Evolutionary conservation across 192 early-diverging fungal species (phyloP).

Genomic region (Coemansia sp.): DNA sequence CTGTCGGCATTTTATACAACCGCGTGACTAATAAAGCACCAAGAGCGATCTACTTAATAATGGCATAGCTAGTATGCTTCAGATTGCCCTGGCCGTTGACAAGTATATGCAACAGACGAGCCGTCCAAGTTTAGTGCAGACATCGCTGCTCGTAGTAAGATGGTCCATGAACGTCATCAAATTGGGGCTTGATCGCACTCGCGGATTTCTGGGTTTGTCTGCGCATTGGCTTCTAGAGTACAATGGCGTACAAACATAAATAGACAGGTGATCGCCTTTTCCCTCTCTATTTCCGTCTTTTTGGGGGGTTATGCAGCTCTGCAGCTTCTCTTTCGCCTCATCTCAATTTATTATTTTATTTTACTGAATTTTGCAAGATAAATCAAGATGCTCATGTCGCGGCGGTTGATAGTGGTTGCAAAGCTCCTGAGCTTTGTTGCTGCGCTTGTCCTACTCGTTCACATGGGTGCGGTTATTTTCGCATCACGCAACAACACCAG

Average conservation of each 20-base stretch:
- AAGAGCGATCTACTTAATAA: too few species aligned
- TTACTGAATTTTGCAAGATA: neutral
- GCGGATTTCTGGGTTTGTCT: neutral
- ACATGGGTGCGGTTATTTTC: conserved; percentile 33
- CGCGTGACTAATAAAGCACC: too few species aligned
- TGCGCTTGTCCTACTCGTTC: conserved; percentile 37
- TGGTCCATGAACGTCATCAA: too few species aligned
- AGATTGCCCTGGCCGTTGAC: too few species aligned
- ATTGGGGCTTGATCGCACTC: neutral
- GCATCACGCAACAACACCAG: conserved; percentile 42
- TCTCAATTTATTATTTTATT: neutral
- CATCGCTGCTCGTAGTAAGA: too few species aligned
- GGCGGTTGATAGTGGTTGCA: conserved; percentile 24
- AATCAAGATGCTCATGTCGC: conserved; percentile 35
- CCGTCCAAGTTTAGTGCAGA: too few species aligned
- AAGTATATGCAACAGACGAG: too few species aligned
- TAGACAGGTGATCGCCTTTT: neutral
- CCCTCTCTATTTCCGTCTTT: neutral
- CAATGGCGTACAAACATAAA: neutral
- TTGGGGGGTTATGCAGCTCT: neutral
- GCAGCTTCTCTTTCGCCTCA: neutral
- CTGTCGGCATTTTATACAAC: too few species aligned
- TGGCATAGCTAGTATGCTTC: too few species aligned
- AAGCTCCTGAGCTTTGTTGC: conserved; percentile 44
- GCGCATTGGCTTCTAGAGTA: neutral